Evolutionary conservation across 2,329 filamentous ascomycete species (phyloP), one percentile per base, ranked within the genome.

Genomic region (Hypoxylon sp.): DNA sequence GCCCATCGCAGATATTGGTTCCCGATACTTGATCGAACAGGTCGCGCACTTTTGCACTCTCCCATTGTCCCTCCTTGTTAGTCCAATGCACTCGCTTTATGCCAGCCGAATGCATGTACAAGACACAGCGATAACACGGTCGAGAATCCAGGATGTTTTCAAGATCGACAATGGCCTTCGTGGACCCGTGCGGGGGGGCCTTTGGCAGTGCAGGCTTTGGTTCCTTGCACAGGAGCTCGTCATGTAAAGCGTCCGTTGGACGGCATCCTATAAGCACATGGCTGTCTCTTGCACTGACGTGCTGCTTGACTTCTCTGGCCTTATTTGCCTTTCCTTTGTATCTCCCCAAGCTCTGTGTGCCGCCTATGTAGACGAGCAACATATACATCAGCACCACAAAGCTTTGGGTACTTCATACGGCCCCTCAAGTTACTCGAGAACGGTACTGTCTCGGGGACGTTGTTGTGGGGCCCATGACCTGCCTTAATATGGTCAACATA

Each of bases 71-170:
- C n/a, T 75, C 71, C 8, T 77, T 75, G 44, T 79, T 83, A 1
- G 83, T 85, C 84, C 82, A 85, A 70, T 84, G 85, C 0, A 85
- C 82, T 11, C 83, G 78, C 68, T 82, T 83, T 70, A 86, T 83
- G 11, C 83, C 83, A 1, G 81, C 81, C 2, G 79, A 79, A 60
- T 84, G 76, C 83, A 86, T 85, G 70, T 83, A 83, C 2, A 76
- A 74, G 14, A 85, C 79, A 69, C 83, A 86, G 2, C 82, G 78
- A 69, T 86, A 85, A 72, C 84, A 86, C 0, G 83, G 83, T 4
- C 80, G 77, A 4, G 82, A 85, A 5, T 79, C 75, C 26, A 75
- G 74, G 12, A 79, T 71, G 24, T 30, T 33, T 36, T 22, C 48
- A 30, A 11, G 55, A 22, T 52, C 54, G 40, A 61, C 33, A 8